Conservation (phyloP, 2,329 filamentous ascomycete species). For the Aureobasidium sp. region DNA sequence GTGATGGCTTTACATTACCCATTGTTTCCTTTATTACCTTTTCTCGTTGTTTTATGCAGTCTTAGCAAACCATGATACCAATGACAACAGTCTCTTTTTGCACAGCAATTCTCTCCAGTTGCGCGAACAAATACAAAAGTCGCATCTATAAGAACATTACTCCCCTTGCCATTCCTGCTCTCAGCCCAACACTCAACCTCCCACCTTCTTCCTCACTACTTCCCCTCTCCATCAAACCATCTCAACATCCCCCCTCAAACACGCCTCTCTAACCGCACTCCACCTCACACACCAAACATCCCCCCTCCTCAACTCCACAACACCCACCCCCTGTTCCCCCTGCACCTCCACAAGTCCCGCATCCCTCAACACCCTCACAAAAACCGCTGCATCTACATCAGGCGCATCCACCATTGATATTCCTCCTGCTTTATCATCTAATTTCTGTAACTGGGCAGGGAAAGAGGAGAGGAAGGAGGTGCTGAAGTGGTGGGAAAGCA, state of each 20-base stretch:
- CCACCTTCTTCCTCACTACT: too few relatives aligned
- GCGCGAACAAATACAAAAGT: too few relatives aligned
- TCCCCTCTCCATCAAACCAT: slow-evolving; percentile 27
- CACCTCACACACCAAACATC: slow-evolving; percentile 51
- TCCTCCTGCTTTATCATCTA: slow-evolving; percentile 85
- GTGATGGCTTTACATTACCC: not conserved
- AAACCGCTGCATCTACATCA: slow-evolving; percentile 75
- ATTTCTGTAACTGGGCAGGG: slow-evolving; percentile 65
- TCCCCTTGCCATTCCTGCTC: too few relatives aligned
- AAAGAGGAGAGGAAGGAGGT: slow-evolving; percentile 78
- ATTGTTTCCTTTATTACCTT: not conserved
- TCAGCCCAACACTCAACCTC: too few relatives aligned
- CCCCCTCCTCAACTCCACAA: slow-evolving; percentile 37
- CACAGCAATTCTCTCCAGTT: not conserved
- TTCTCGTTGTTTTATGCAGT: not conserved
- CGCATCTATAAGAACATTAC: too few relatives aligned
- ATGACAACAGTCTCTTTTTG: not conserved
- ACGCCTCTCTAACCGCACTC: slow-evolving; percentile 50
- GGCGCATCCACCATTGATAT: slow-evolving; percentile 88
- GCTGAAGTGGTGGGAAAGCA: slow-evolving; percentile 77
- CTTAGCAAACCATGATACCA: slow-evolving; percentile 6
- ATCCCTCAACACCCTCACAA: slow-evolving; percentile 63
- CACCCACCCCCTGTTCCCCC: slow-evolving; percentile 46
- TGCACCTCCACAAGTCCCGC: slow-evolving; percentile 47
- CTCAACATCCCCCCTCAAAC: slow-evolving; percentile 70